These are phyloP conservation scores for Xylaria curta DNA, from an alignment of 495 filamentous ascomycete genomes.

Conservation along the genomic window DNA sequence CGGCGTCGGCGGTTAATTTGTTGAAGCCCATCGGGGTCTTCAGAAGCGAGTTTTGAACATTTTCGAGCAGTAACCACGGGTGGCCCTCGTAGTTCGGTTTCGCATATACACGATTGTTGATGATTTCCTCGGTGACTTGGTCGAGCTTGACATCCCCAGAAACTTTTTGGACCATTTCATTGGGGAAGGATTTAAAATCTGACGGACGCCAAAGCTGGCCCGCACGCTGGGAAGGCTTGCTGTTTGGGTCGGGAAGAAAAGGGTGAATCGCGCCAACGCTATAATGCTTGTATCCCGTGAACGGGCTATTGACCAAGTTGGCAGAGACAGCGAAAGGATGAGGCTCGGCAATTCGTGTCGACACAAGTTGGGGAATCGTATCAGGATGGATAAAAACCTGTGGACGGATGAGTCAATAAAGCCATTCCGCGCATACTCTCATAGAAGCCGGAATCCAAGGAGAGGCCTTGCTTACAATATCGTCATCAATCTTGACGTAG, in stretches of 20 bases:
- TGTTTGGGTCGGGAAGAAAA: conserved; percentile 50
- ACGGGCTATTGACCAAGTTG: conserved; percentile 59
- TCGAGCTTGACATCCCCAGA: conserved; percentile 24
- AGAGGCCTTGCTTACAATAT: conserved; percentile 44
- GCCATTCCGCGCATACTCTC: neutral
- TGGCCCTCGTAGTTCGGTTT: conserved; percentile 45
- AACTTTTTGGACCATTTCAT: conserved; percentile 24
- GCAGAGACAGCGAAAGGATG: conserved; percentile 57
- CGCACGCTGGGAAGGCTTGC: conserved; percentile 32
- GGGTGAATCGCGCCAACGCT: conserved; percentile 52
- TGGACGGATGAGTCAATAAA: conserved; percentile 22
- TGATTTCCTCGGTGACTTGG: conserved; percentile 24
- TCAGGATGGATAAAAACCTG: conserved; percentile 59
- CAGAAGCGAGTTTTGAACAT: conserved; percentile 42
- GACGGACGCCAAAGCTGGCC: conserved; percentile 39
- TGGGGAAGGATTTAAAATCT: conserved; percentile 29
- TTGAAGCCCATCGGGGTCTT: conserved; percentile 48
- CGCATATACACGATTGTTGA: conserved; percentile 38
- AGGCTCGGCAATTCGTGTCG: conserved; percentile 57
- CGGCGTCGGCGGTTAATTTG: conserved; percentile 25
- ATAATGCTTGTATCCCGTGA: conserved; percentile 53
- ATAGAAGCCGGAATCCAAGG: neutral
- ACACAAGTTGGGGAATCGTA: conserved; percentile 59
- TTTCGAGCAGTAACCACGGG: conserved; percentile 51
- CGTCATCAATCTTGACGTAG: conserved; percentile 64